Percentiles rank a stretch among this genome's conserved stretches.
Evolutionary conservation across 805 yeast genomes (phyloP).

Genomic region (Suhomyces prunicola): DNA sequence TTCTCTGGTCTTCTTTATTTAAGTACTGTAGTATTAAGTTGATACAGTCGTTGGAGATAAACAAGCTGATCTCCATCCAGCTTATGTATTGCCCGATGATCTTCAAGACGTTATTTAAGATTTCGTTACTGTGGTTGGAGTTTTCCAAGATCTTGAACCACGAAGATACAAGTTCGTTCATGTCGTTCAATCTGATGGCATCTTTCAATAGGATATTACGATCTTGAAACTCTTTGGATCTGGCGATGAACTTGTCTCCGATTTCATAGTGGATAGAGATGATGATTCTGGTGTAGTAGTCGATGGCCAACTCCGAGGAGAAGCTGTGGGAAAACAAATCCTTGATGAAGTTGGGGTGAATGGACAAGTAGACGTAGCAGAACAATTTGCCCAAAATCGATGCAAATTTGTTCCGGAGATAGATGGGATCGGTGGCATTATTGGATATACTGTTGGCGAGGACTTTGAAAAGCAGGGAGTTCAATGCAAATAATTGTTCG

Average conservation of each 20-base stretch:
- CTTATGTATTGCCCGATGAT: conserved; percentile 83
- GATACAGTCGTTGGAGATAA: conserved; percentile 60
- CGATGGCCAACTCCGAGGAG: conserved; percentile 43
- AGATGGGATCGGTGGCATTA: conserved; percentile 22
- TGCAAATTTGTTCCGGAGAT: conserved; percentile 36
- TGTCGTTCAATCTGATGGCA: conserved; percentile 71
- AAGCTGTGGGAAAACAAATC: conserved; percentile 23
- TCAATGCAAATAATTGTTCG: conserved; percentile 46
- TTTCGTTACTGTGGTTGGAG: conserved; percentile 36
- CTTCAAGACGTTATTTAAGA: conserved; percentile 55
- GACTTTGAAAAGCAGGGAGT: conserved; percentile 47
- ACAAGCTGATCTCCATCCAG: conserved; percentile 85
- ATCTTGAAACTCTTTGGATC: conserved; percentile 59
- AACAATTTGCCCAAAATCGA: conserved; percentile 34
- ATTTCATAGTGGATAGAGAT: conserved; percentile 82
- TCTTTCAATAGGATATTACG: conserved; percentile 78
- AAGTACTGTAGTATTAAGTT: conserved; percentile 58
- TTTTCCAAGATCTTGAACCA: conserved; percentile 62
- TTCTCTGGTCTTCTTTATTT: conserved; percentile 45
- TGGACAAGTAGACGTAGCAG: conserved; percentile 31
- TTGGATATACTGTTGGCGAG: conserved; percentile 22
- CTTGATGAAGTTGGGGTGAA: conserved; percentile 32
- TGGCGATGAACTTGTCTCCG: conserved; percentile 82
- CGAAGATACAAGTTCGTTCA: conserved; percentile 56
- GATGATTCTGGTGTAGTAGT: conserved; percentile 72